phyloP scores from a whole-genome alignment of 1,284 basidiomycete species.

The Leccinum solheimii region DNA sequence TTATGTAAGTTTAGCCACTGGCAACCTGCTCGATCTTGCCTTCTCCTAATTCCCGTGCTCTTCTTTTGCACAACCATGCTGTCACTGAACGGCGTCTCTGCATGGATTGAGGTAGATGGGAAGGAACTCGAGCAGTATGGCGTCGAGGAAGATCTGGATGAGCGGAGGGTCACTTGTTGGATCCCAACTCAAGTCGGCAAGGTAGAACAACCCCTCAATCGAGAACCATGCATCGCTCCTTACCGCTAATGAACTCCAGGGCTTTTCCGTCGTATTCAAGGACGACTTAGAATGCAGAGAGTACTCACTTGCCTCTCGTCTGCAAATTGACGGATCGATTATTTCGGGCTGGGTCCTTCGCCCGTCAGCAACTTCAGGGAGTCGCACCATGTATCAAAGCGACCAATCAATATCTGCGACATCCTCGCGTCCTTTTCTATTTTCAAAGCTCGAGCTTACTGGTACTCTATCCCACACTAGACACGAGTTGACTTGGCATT shows the following conservation, averaged over 20 bases:
- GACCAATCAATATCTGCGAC: constrained; percentile 17
- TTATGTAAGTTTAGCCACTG: neutral
- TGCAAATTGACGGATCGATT: constrained; percentile 22
- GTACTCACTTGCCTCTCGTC: constrained; percentile 13
- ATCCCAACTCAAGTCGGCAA: constrained; percentile 40
- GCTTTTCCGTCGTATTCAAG: constrained; percentile 21
- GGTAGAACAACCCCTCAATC: constrained; percentile 22
- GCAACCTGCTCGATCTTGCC: neutral
- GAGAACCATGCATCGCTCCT: constrained; percentile 8
- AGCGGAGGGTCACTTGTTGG: constrained; percentile 38
- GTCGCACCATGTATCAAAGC: constrained; percentile 11
- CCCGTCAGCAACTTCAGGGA: neutral
- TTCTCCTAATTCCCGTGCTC: neutral
- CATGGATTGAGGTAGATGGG: constrained; percentile 37
- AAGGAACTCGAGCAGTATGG: constrained; percentile 31
- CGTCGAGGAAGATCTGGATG: constrained; percentile 27
- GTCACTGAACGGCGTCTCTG: constrained; percentile 28
- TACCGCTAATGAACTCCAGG: constrained; percentile 3
- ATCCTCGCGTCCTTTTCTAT: constrained; percentile 25
- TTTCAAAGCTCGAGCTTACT: constrained; percentile 35
- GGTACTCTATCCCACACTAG: constrained; percentile 21
- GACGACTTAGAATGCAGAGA: constrained; percentile 16
- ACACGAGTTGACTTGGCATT: constrained; percentile 1
- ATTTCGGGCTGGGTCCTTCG: constrained; percentile 5
- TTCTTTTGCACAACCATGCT: constrained; percentile 20